Percentiles rank a stretch among this genome's conserved stretches.
phyloP scores from a whole-genome alignment of 1,284 basidiomycete species.

The Cystobasidium pallidum region DNA sequence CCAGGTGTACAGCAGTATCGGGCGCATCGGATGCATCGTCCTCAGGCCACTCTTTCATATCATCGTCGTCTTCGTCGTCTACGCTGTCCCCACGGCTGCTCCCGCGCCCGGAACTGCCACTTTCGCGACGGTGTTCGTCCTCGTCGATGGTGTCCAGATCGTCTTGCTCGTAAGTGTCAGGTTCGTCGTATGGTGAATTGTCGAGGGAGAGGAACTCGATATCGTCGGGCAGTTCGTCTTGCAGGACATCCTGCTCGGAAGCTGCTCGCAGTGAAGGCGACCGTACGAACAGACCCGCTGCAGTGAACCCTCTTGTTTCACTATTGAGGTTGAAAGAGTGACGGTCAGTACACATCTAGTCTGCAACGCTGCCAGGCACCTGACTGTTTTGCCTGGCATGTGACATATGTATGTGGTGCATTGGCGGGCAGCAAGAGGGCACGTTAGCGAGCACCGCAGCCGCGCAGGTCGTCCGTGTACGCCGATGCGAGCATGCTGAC shows the following conservation, averaged over 20 bases:
- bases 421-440: background rate
- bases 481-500: background rate
- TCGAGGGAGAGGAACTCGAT: constrained; percentile 44
- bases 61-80: constrained; percentile 38
- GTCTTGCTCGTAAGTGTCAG: constrained; percentile 28
- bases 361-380: background rate
- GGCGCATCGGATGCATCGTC: constrained; percentile 40
- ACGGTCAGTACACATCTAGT: background rate
- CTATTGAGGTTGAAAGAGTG: background rate
- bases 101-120: background rate
- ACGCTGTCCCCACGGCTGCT: background rate
- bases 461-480: too few relatives aligned
- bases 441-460: too few relatives aligned
- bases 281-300: constrained; percentile 9
- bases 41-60: constrained; percentile 41
- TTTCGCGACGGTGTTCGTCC: constrained; percentile 6
- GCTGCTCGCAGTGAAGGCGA: constrained; percentile 19
- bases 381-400: background rate
- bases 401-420: background rate
- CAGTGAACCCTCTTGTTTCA: constrained; percentile 1
- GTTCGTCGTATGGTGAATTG: constrained; percentile 28
- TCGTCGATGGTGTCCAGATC: constrained; percentile 34
- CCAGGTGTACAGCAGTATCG: constrained; percentile 50
- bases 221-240: constrained; percentile 40
- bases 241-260: constrained; percentile 31